These are phyloP conservation scores for Curvularia sp. DNA, from an alignment of 2,329 filamentous ascomycete genomes.

Conservation along the genomic window DNA sequence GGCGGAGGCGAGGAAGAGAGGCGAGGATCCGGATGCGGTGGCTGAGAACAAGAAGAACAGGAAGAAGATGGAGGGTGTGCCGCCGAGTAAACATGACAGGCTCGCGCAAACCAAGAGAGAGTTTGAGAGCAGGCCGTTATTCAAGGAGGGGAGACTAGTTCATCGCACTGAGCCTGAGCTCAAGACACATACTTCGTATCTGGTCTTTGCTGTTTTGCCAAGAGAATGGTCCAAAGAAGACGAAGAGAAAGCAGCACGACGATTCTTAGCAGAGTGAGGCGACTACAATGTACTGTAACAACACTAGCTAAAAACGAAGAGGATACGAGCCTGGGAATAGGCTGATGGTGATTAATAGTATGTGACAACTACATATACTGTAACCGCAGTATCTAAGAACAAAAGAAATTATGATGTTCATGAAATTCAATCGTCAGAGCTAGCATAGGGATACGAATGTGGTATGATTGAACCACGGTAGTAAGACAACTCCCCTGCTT, in stretches of 20 bases:
- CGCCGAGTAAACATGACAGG: constrained; percentile 43
- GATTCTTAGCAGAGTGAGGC: too few species aligned
- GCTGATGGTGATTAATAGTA: too few species aligned
- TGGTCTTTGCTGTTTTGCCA: constrained; percentile 92
- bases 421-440: too few species aligned
- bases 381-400: too few species aligned
- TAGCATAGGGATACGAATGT: too few species aligned
- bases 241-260: constrained; percentile 65
- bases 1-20: constrained; percentile 46
- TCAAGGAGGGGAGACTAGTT: constrained; percentile 77
- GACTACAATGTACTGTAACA: too few species aligned
- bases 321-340: too few species aligned
- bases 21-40: constrained; percentile 39
- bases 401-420: too few species aligned
- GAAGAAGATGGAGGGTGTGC: constrained; percentile 32
- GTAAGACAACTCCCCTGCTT: too few species aligned
- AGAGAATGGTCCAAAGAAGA: constrained; percentile 83
- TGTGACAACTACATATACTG: too few species aligned
- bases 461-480: too few species aligned
- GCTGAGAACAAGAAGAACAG: constrained; percentile 25
- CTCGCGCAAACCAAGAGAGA: constrained; percentile 40
- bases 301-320: too few species aligned
- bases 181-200: constrained; percentile 96
- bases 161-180: constrained; percentile 86
- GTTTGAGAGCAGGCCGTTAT: constrained; percentile 54